Percentiles rank a stretch among this genome's conserved stretches.
Evolutionary conservation across 2,329 filamentous ascomycete genomes (phyloP).

Genomic region (Hymenotorrendiella dingleyae): DNA sequence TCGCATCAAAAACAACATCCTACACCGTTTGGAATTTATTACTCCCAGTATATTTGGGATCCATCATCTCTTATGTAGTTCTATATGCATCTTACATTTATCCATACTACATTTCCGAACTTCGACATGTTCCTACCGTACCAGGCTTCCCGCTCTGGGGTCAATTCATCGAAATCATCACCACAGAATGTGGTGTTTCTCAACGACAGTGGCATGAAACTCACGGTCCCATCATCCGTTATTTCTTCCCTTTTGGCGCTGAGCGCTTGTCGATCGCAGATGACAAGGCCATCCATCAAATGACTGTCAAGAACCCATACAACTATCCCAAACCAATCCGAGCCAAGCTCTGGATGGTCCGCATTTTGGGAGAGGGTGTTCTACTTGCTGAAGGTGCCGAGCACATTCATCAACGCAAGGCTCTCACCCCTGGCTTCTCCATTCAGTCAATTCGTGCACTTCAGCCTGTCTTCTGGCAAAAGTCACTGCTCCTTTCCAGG

Average conservation of each 20-base stretch:
- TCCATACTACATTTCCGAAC: conserved; percentile 37
- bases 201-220: conserved; percentile 38
- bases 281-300: conserved; percentile 38
- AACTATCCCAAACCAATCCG: conserved; percentile 58
- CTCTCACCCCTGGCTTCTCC: conserved; percentile 71
- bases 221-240: conserved; percentile 38
- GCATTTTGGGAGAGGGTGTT: conserved; percentile 64
- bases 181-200: conserved; percentile 36
- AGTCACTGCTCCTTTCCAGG: conserved; percentile 48
- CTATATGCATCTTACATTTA: conserved; percentile 36
- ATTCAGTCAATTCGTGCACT: conserved; percentile 78
- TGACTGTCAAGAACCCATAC: conserved; percentile 51
- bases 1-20: conserved; percentile 16
- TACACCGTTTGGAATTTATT: conserved; percentile 11
- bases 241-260: conserved; percentile 41
- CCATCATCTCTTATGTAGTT: conserved; percentile 28
- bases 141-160: conserved; percentile 38
- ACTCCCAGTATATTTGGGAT: conserved; percentile 13
- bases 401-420: conserved; percentile 55
- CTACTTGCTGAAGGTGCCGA: conserved; percentile 68
- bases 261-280: conserved; percentile 40
- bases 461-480: conserved; percentile 76
- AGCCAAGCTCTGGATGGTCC: conserved; percentile 50
- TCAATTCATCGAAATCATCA: conserved; percentile 38
- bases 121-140: conserved; percentile 38